Evolutionary conservation across 2,329 filamentous ascomycete genomes (phyloP), one percentile per base, ranked within the genome.

Genomic region (Leptosphaerulina australis): DNA sequence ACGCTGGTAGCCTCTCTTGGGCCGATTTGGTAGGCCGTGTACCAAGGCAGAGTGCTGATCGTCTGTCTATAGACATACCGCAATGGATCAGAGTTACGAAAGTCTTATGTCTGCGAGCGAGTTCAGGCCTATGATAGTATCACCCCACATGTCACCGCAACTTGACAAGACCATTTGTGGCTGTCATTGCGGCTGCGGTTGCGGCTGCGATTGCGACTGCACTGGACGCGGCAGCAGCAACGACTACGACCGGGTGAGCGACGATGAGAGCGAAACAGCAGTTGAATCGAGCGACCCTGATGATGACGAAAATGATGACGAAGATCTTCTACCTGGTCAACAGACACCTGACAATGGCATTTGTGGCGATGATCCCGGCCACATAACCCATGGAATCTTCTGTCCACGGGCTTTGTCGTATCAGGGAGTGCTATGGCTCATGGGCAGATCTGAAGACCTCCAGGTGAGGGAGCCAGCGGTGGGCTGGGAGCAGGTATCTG

Each of bases 121-220:
- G 8, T 15, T 35, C 14, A 34, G 43, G 5, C 49, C 43, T 7
- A 62, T 53, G 20, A 14, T 25, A 5, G 41, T 55, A 1, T 51
- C 56, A 10, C 38, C 52, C 0, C 22, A 56, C 24, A 48, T 60
- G 29, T 60, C 60, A 20, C 59, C 62, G 15, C 64, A 66, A 14
- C 49, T 61, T 22, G 65, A 68, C 17, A 43, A 50, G 18, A 56
- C 56, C 2, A 57, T 61, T 8, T 67, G 62, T 29, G 55, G 63
- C 6, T 68, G 60, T 37, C 57, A 54, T 15, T 67, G 63, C 30
- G 62, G 60, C 15, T 59, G 56, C 40, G 62, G 64, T 8, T 62
- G 61, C 34, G 49, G 24, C 4, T 50, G 44, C 18, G 62, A 63
- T 8, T 62, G 61, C 34, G 49, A 18, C 4, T 50, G 44, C 18